Conservation (phyloP, 75 land plant species). For the Pinus taeda region DNA sequence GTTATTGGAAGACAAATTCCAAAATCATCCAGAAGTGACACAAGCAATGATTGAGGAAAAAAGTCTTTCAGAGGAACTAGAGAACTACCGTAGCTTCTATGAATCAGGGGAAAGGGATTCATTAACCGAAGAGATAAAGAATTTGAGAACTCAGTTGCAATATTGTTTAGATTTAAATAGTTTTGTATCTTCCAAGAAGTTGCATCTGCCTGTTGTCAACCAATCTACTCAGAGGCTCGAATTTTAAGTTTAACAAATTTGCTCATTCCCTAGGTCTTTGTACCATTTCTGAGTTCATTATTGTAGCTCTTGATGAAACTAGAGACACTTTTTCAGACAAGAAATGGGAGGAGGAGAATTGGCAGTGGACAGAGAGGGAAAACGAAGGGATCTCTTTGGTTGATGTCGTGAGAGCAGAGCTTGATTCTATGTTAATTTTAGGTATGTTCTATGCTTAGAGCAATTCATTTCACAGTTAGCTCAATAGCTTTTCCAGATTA, state of each 20-base stretch:
- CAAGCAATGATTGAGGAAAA: slow-evolving; percentile 57
- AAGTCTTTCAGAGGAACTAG: slow-evolving; percentile 68
- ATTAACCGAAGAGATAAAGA: slow-evolving; percentile 60
- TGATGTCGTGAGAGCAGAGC: slow-evolving; percentile 63
- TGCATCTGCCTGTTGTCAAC: background rate
- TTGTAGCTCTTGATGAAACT: background rate
- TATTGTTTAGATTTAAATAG: slow-evolving; percentile 15
- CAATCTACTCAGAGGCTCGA: background rate
- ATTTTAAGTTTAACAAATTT: background rate
- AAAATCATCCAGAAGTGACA: slow-evolving; percentile 82
- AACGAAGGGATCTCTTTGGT: slow-evolving; percentile 69
- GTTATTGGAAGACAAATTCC: slow-evolving; percentile 73
- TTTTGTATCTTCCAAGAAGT: background rate
- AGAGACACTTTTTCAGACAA: slow-evolving; percentile 6
- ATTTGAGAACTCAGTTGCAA: slow-evolving; percentile 45
- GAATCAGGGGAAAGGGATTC: slow-evolving; percentile 53
- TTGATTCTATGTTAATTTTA: no score
- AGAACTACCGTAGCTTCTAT: slow-evolving; percentile 23
- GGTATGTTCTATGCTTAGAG: no score
- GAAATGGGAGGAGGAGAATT: slow-evolving; percentile 58
- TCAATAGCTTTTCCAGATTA: no score
- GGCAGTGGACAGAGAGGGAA: slow-evolving; percentile 75
- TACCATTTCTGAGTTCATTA: slow-evolving; percentile 1
- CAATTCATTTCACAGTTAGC: no score
- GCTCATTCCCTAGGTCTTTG: background rate